These are phyloP conservation scores for Ganoderma meredithae DNA, from an alignment of 1,284 basidiomycete species.

Conservation along the genomic window DNA sequence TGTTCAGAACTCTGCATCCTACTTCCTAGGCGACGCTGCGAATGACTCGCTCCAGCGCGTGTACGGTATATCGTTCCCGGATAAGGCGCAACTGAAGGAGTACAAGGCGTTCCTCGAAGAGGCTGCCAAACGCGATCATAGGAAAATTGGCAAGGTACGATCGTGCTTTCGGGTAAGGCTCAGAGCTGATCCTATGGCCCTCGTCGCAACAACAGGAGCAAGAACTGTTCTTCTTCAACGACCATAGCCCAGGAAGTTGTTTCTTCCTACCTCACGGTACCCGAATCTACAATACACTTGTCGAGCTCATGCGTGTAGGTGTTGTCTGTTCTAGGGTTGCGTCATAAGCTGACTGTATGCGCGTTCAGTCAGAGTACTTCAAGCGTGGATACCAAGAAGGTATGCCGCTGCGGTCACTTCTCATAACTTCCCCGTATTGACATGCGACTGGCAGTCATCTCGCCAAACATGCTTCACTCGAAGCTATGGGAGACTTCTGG, in stretches of 20 bases:
- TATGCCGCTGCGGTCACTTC: conserved; percentile 35
- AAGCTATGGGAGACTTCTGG: conserved; percentile 99
- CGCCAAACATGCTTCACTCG: conserved; percentile 97
- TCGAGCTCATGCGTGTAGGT: conserved; percentile 89
- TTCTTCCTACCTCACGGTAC: conserved; percentile 99
- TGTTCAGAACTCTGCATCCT: conserved; percentile 91
- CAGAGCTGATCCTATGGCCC: conserved; percentile 8
- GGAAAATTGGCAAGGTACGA: conserved; percentile 88
- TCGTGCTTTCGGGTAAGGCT: neutral
- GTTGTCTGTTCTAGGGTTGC: neutral
- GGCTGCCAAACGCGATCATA: conserved; percentile 96
- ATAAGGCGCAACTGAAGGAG: conserved; percentile 94
- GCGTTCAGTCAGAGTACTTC: conserved; percentile 73
- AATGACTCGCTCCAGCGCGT: conserved; percentile 98
- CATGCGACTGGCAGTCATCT: conserved; percentile 71
- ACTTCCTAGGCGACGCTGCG: conserved; percentile 94
- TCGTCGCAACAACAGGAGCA: conserved; percentile 69
- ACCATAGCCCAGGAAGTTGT: conserved; percentile 92
- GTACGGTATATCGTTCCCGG: conserved; percentile 99
- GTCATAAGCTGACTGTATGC: conserved; percentile 11
- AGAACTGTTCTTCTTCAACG: conserved; percentile 99
- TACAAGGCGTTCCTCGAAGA: conserved; percentile 98
- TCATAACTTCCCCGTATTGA: conserved; percentile 5
- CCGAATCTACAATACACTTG: conserved; percentile 94
- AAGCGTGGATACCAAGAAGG: conserved; percentile 91